phyloP scores from a whole-genome alignment of 1,284 basidiomycete genomes.

The Rhodofomes roseus region DNA sequence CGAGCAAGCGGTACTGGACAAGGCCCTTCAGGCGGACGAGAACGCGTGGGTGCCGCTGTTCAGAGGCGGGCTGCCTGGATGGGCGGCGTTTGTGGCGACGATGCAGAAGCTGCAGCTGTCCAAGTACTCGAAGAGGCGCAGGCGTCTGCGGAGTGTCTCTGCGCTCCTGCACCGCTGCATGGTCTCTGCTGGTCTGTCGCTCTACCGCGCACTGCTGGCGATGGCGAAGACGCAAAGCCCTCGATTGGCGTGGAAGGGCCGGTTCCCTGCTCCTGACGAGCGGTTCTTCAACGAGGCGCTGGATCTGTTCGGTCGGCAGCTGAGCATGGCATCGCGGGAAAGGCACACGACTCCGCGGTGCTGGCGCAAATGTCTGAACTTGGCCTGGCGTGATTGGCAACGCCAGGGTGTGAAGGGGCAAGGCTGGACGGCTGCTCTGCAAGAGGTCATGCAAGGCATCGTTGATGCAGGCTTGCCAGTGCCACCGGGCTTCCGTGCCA shows the following conservation, averaged over 20 bases:
- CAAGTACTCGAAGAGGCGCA: conserved; percentile 12
- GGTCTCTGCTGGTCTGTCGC: conserved; percentile 30
- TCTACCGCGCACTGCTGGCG: conserved; percentile 25
- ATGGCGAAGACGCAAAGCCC: conserved; percentile 5
- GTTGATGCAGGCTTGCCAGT: conserved; percentile 40
- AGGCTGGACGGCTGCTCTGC: conserved; percentile 38
- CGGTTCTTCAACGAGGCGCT: conserved; percentile 67
- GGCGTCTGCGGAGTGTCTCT: conserved; percentile 26
- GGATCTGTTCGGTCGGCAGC: conserved; percentile 39
- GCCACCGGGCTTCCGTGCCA: conserved; percentile 40
- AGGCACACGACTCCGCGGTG: conserved; percentile 19
- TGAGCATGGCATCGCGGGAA: conserved; percentile 25
- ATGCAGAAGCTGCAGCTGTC: conserved; percentile 14
- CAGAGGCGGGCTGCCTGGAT: conserved; percentile 29
- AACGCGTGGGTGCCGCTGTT: conserved; percentile 11
- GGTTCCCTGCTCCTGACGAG: conserved; percentile 48
- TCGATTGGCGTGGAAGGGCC: conserved; percentile 13
- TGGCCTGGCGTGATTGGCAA: conserved; percentile 24
- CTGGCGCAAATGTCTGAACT: conserved; percentile 29
- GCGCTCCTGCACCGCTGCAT: conserved; percentile 34
- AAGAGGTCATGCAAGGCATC: conserved; percentile 45
- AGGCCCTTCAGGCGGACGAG: conserved; percentile 4
- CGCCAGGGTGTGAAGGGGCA: conserved; percentile 17
- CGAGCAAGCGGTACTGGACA: neutral
- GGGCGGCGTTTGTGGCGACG: conserved; percentile 31